Conservation (phyloP, 1,284 basidiomycete genomes). For the Porodaedalea pini region DNA sequence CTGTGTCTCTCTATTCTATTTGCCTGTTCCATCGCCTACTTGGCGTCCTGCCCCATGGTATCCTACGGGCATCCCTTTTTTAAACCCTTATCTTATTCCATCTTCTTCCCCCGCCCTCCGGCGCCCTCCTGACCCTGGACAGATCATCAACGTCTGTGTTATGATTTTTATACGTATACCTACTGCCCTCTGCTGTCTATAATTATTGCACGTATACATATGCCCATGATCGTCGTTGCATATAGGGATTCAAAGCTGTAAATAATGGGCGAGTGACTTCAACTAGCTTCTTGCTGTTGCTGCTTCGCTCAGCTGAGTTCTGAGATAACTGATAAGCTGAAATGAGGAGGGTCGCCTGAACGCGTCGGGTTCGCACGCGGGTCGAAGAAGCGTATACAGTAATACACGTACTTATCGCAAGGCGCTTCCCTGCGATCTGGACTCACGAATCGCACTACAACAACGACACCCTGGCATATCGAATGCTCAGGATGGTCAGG, state of each 20-base stretch:
- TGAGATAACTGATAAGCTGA: neutral
- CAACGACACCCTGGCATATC: no score
- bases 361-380: neutral
- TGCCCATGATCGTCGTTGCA: neutral
- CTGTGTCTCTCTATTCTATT: neutral
- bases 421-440: neutral
- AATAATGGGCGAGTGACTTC: neutral
- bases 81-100: neutral
- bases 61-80: neutral
- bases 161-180: conserved; percentile 4
- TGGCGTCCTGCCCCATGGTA: neutral
- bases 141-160: neutral
- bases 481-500: neutral
- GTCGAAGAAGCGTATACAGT: neutral
- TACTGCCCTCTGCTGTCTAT: conserved; percentile 14
- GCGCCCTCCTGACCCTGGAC: neutral
- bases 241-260: neutral
- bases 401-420: neutral
- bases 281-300: neutral
- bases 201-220: conserved; percentile 17
- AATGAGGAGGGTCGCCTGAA: neutral
- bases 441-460: no score
- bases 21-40: neutral
- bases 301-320: neutral
- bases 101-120: neutral